Evolutionary conservation across 139 green algal species (phyloP), one percentile per base, ranked within the genome.

Genomic region (Microglena sp.): DNA sequence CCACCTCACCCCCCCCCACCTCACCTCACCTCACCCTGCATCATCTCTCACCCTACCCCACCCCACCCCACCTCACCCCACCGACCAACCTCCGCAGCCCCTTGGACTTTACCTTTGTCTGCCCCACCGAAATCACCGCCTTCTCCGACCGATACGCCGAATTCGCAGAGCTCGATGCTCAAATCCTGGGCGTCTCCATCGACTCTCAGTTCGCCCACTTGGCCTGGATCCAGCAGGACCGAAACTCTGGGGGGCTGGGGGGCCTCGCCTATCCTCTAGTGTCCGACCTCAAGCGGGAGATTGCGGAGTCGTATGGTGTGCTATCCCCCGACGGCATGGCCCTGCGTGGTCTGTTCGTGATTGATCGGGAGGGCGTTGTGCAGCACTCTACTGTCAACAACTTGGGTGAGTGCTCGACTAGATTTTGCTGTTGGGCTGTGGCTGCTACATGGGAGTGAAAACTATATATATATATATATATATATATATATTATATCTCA

Each of bases 121-220:
- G 89, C 24, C 64, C 46, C 32, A 60, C 46, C 5, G 93, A 99
- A 82, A 97, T 99, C 79, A 98, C 90, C 26, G 93, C 93, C 53
- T 99, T 99, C 84, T 93, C 82, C 5, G 60, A 99, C 70, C 85
- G 89, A 62, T 74, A 93, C 70, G 76, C 65, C 1, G 93, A 98
- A 77, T 99, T 99, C 79, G 58, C 57, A 43, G 60, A 26, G 7
- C 35, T 67, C 8, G 40, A 67, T 43, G 58, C 60, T 22, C 40
- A 67, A 43, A 26, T 67, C 2, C 79, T 96, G 64, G 91, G 90
- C 6, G 81, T 95, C 35, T 91, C 80, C 11, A 86, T 97, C 27
- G 90, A 96, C 79, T 94, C 84, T 33, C 88, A 97, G 76, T 99
- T 98, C 86, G 89, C 87, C 8, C 94, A 99, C 80, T 75, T 99